These are phyloP conservation scores for Nicotiana obtusifolia DNA, from an alignment of 257 asterid species.

Conservation along the genomic window DNA sequence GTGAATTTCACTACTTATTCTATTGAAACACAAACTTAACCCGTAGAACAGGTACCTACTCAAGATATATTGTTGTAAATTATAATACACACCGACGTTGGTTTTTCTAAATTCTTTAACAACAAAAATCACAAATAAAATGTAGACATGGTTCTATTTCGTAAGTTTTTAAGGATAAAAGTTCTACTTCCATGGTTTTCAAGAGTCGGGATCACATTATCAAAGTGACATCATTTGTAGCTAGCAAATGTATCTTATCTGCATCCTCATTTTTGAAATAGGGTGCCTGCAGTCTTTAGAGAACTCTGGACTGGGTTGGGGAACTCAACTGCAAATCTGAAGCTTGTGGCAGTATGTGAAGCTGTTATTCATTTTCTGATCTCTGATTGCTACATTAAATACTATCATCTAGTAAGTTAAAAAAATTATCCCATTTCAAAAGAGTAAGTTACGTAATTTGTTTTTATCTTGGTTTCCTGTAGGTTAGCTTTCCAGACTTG, in stretches of 20 bases:
- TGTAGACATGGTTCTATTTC: neutral
- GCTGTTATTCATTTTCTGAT: neutral
- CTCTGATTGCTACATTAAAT: neutral
- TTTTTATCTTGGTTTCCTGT: conserved; percentile 14
- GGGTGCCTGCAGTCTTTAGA: conserved; percentile 45
- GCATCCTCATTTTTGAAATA: conserved; percentile 20
- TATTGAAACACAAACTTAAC: neutral
- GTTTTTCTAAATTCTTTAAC: neutral
- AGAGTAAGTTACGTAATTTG: neutral
- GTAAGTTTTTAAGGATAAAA: neutral
- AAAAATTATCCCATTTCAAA: neutral
- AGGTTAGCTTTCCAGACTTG: conserved; percentile 80
- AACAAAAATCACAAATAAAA: neutral
- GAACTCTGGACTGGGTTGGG: conserved; percentile 78
- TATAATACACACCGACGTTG: neutral
- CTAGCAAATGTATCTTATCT: conserved; percentile 14
- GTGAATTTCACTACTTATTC: neutral
- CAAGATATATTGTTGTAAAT: neutral
- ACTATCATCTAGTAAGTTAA: neutral
- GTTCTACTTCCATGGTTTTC: neutral
- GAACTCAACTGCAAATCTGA: conserved; percentile 51
- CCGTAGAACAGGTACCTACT: neutral
- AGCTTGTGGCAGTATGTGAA: conserved; percentile 76
- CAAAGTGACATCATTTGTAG: neutral
- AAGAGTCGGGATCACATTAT: neutral